Evolutionary conservation across 768 basidiomycete genomes (phyloP).

Genomic region (Leccinum longicurvipes): DNA sequence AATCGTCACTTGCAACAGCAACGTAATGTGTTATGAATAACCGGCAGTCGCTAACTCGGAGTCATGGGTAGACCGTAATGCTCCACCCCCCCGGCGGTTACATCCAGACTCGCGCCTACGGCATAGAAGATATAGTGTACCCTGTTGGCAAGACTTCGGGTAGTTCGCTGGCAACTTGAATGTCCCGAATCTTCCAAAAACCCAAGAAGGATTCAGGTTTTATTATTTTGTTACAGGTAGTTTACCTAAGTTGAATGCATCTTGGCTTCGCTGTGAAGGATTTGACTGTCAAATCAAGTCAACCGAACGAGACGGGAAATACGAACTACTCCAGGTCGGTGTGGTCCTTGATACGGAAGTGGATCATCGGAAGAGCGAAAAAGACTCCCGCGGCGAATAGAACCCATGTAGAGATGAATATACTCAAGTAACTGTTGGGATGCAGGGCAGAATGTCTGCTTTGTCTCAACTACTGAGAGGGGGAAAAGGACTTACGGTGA

Average conservation of each 20-base stretch:
- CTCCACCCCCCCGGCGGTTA: no score
- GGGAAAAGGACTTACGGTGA: constrained; percentile 48
- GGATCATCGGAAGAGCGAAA: constrained; percentile 72
- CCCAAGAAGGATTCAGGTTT: background rate
- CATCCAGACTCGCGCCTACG: no score
- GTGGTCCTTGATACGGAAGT: constrained; percentile 63
- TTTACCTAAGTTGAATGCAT: background rate
- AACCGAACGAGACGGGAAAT: background rate
- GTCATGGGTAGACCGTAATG: no score
- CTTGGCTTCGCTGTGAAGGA: constrained; percentile 12
- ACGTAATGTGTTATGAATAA: no score
- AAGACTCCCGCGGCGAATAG: constrained; percentile 61
- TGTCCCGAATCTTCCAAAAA: background rate
- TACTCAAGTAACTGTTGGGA: constrained; percentile 52
- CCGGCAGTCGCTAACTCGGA: no score
- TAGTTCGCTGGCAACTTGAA: no score
- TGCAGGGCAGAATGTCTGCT: background rate
- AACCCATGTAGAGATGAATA: constrained; percentile 74
- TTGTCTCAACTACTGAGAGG: background rate
- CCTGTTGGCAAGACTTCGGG: no score
- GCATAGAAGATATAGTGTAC: no score
- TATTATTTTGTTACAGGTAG: background rate
- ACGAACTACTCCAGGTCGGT: constrained; percentile 51
- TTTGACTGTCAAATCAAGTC: background rate
- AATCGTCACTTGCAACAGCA: no score